A percentile compares a stretch with the other conserved stretches of the same genome.
These are phyloP conservation scores for Dichotomopilus funicola DNA, from an alignment of 2,329 filamentous ascomycete species.

Conservation along the genomic window DNA sequence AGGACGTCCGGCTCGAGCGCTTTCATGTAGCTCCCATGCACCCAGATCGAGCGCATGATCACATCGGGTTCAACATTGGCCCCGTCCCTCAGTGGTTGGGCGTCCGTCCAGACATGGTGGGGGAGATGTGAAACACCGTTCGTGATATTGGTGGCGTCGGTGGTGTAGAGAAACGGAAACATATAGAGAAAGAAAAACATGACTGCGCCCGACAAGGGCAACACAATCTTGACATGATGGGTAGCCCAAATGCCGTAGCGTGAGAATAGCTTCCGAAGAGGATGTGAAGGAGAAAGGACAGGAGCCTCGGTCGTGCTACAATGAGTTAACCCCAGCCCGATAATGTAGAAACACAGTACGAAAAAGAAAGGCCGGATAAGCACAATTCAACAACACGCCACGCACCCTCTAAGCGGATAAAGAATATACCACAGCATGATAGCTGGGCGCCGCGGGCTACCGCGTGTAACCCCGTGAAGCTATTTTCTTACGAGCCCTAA, in stretches of 20 bases:
- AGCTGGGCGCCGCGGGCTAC: conserved; percentile 20
- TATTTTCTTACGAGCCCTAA: no score
- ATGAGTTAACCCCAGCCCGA: conserved; percentile 14
- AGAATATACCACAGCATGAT: conserved; percentile 70
- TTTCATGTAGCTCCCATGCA: conserved; percentile 74
- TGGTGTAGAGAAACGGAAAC: conserved; percentile 67
- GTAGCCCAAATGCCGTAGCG: conserved; percentile 65
- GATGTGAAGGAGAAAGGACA: conserved; percentile 55
- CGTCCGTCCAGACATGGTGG: conserved; percentile 75
- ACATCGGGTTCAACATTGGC: conserved; percentile 55
- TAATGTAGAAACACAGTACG: no score
- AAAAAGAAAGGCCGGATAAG: conserved; percentile 1
- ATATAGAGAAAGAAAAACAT: conserved; percentile 67
- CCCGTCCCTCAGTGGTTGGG: conserved; percentile 53
- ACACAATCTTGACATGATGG: conserved; percentile 65
- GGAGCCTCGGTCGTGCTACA: conserved; percentile 68
- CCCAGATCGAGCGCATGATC: conserved; percentile 76
- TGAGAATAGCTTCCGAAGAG: conserved; percentile 57
- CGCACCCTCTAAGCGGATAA: conserved; percentile 70
- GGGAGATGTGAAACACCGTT: conserved; percentile 66
- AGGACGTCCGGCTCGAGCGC: conserved; percentile 62
- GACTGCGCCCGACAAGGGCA: conserved; percentile 66
- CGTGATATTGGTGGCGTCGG: conserved; percentile 63
- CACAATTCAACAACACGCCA: conserved; percentile 19
- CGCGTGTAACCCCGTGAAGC: not conserved